Percentiles rank a stretch among this genome's conserved stretches.
phyloP scores from a whole-genome alignment of 2,329 filamentous ascomycete genomes.

The Drechslerella dactyloides region DNA sequence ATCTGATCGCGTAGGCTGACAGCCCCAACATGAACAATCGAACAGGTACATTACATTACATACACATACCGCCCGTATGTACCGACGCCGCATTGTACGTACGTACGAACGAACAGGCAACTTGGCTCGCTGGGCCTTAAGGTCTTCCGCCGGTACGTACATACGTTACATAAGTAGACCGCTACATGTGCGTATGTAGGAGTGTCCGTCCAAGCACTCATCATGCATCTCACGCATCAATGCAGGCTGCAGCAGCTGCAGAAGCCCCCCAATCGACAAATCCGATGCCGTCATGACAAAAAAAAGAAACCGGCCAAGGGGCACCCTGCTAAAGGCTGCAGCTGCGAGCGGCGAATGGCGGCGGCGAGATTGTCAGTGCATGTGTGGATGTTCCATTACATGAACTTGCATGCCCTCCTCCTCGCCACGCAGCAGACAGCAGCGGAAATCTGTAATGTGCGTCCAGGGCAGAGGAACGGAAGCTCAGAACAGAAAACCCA shows the following conservation, averaged over 20 bases:
- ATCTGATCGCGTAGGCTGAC: slow-evolving; percentile 10
- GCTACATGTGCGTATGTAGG: neutral
- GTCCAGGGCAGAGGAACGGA: neutral
- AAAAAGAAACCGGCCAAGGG: neutral
- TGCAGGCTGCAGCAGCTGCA: neutral
- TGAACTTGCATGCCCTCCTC: too few species aligned
- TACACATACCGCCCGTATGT: too few species aligned
- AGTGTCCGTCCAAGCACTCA: neutral
- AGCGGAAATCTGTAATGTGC: too few species aligned
- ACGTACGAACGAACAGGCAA: too few species aligned
- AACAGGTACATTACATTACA: neutral
- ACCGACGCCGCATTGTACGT: too few species aligned
- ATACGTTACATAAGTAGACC: too few species aligned
- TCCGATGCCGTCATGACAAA: slow-evolving; percentile 4
- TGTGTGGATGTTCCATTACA: neutral
- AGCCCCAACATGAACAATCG: slow-evolving; percentile 7
- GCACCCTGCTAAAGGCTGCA: neutral
- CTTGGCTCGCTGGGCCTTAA: too few species aligned
- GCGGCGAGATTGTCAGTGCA: neutral
- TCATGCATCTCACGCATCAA: slow-evolving; percentile 9
- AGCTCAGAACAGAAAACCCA: too few species aligned
- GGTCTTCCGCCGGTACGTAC: too few species aligned
- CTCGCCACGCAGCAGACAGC: slow-evolving; percentile 2
- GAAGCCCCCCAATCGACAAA: slow-evolving; percentile 9
- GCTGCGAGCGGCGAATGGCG: slow-evolving; percentile 8